Evolutionary conservation across 306 rosid genomes (phyloP).

Genomic region (Alnus rubra): DNA sequence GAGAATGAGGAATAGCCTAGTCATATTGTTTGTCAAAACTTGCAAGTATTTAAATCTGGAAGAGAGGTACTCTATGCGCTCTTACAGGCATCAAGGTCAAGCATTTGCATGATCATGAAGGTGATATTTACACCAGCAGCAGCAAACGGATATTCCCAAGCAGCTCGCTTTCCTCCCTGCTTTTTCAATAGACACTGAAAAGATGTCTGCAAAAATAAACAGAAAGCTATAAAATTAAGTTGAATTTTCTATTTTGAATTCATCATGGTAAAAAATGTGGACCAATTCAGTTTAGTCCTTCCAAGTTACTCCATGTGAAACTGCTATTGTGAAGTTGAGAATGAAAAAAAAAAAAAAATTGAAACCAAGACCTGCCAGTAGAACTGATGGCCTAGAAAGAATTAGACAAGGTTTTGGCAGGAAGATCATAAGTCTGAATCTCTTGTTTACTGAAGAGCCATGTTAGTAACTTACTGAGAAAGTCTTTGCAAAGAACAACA

Average conservation of each 20-base stretch:
- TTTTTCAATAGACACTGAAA: constrained; percentile 64
- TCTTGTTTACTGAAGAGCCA: not conserved
- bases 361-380: not conserved
- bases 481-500: constrained; percentile 81
- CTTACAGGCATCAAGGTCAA: constrained; percentile 78
- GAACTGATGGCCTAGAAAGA: not conserved
- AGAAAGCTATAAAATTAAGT: constrained; percentile 6
- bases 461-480: constrained; percentile 55
- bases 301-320: not conserved
- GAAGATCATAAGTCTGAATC: no score
- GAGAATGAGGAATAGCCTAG: not conserved
- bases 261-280: not conserved
- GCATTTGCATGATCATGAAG: constrained; percentile 91
- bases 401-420: no score
- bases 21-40: not conserved
- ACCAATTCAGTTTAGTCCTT: not conserved
- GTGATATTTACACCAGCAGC: constrained; percentile 89
- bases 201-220: constrained; percentile 47
- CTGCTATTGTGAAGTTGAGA: not conserved
- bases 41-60: not conserved
- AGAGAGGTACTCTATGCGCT: constrained; percentile 1
- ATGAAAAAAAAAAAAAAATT: not conserved
- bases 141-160: constrained; percentile 86
- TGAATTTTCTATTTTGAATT: not conserved
- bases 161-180: constrained; percentile 76